Conservation (phyloP, 805 yeast species). For the Kregervanrija delftensis region DNA sequence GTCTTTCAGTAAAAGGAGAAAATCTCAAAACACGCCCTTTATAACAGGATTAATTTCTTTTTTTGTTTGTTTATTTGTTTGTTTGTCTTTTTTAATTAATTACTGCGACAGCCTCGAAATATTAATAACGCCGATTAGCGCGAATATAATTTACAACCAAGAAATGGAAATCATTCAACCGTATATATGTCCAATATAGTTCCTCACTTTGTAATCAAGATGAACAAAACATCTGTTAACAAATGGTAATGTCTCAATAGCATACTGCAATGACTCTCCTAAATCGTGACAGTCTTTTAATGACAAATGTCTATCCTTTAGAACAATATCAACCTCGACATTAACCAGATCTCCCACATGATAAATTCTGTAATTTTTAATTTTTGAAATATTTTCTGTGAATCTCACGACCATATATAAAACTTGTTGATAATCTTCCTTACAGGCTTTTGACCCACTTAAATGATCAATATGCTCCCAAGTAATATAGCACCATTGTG, state of each 20-base stretch:
- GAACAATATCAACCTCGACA: slow-evolving; percentile 69
- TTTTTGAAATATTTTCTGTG: slow-evolving; percentile 56
- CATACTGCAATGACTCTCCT: slow-evolving; percentile 76
- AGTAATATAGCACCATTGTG: slow-evolving; percentile 58
- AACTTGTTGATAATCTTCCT: slow-evolving; percentile 56
- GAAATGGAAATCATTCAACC: slow-evolving; percentile 1
- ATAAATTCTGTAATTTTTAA: slow-evolving; percentile 63
- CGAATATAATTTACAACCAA: too few species aligned
- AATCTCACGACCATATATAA: slow-evolving; percentile 63
- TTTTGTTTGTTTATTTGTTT: too few species aligned
- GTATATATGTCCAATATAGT: slow-evolving; percentile 31
- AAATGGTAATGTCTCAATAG: slow-evolving; percentile 67
- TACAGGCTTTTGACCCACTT: slow-evolving; percentile 66
- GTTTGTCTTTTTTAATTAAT: too few species aligned
- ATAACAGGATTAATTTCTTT: too few species aligned
- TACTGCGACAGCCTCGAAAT: too few species aligned
- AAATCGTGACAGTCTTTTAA: slow-evolving; percentile 71
- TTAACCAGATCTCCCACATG: slow-evolving; percentile 73
- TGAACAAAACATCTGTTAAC: slow-evolving; percentile 83
- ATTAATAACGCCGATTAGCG: too few species aligned
- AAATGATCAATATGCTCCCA: slow-evolving; percentile 68
- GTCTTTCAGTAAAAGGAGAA: too few species aligned
- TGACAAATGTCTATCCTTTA: slow-evolving; percentile 39
- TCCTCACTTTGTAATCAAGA: slow-evolving; percentile 48
- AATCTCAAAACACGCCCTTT: too few species aligned